Evolutionary conservation across 139 green algal genomes (phyloP).

Genomic region (Chlamydomonas sp.): DNA sequence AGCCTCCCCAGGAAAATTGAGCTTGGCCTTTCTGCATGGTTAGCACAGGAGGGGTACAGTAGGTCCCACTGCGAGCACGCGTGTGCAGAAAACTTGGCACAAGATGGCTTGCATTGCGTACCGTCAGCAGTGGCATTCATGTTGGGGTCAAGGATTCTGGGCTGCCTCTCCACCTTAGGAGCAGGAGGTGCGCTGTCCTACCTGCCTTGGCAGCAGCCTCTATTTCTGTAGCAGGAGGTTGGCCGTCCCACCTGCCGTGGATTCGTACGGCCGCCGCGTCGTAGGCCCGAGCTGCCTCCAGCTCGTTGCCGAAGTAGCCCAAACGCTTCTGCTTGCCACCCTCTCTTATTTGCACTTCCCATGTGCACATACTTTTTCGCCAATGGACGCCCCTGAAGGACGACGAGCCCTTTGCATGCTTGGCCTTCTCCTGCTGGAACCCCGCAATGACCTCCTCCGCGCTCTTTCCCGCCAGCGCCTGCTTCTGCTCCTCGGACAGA

Average conservation of each 20-base stretch:
- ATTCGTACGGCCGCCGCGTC: conserved; percentile 14
- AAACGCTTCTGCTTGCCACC: not conserved
- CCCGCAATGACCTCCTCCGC: conserved; percentile 13
- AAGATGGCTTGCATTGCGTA: too few species aligned
- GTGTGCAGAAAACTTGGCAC: too few species aligned
- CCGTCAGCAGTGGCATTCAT: too few species aligned
- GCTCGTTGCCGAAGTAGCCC: not conserved
- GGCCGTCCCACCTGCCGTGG: conserved; percentile 29
- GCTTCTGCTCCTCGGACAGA: not conserved
- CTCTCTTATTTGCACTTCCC: not conserved
- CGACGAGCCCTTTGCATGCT: not conserved
- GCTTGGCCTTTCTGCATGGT: conserved; percentile 1
- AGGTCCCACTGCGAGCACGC: too few species aligned
- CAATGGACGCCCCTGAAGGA: conserved; percentile 6
- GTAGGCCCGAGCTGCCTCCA: conserved; percentile 17
- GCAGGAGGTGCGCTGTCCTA: too few species aligned
- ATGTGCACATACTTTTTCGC: not conserved
- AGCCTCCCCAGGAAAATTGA: conserved; percentile 23
- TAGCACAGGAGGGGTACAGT: not conserved
- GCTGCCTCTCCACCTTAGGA: too few species aligned
- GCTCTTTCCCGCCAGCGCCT: conserved; percentile 7
- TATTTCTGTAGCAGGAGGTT: too few species aligned
- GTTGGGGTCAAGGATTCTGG: too few species aligned
- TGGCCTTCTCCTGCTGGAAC: not conserved
- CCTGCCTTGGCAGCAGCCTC: too few species aligned